Percentiles rank a stretch among this genome's conserved stretches.
These are phyloP conservation scores for Aristolochia fimbriata DNA, from an alignment of 164 flowering plant genomes.

Conservation along the genomic window DNA sequence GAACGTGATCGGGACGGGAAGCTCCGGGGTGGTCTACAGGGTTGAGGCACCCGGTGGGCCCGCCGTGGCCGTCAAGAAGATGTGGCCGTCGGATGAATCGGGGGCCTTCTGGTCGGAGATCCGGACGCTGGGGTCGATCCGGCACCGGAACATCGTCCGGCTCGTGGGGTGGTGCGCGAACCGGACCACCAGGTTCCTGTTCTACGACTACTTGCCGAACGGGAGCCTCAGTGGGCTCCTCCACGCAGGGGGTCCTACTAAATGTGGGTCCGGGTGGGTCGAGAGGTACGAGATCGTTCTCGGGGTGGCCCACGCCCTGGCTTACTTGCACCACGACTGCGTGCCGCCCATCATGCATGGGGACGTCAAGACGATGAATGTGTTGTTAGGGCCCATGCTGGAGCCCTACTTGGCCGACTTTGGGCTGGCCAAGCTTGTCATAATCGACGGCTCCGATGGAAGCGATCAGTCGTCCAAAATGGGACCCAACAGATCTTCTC, in stretches of 20 bases:
- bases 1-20: conserved; percentile 83
- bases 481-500: too few species aligned
- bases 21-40: conserved; percentile 92
- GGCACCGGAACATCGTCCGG: conserved; percentile 81
- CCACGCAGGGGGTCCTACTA: conserved; percentile 38
- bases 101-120: conserved; percentile 80
- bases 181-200: conserved; percentile 47
- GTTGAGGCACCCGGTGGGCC: conserved; percentile 51
- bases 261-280: conserved; percentile 82
- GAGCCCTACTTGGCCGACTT: conserved; percentile 87
- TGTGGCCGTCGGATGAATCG: conserved; percentile 73
- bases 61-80: conserved; percentile 80
- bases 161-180: conserved; percentile 77
- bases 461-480: too few species aligned
- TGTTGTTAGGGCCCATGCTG: conserved; percentile 49
- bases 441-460: conserved; percentile 11
- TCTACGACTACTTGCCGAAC: conserved; percentile 81
- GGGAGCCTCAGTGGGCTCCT: conserved; percentile 84
- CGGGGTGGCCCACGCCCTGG: conserved; percentile 82
- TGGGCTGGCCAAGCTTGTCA: conserved; percentile 60
- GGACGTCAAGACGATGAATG: conserved; percentile 93
- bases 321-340: conserved; percentile 94
- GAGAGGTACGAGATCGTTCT: conserved; percentile 53
- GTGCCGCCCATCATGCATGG: conserved; percentile 89
- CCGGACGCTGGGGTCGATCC: conserved; percentile 65